Base-by-base conservation (phyloP, 495 filamentous ascomycete genomes). In the Geopyxis carbonaria region DNA sequence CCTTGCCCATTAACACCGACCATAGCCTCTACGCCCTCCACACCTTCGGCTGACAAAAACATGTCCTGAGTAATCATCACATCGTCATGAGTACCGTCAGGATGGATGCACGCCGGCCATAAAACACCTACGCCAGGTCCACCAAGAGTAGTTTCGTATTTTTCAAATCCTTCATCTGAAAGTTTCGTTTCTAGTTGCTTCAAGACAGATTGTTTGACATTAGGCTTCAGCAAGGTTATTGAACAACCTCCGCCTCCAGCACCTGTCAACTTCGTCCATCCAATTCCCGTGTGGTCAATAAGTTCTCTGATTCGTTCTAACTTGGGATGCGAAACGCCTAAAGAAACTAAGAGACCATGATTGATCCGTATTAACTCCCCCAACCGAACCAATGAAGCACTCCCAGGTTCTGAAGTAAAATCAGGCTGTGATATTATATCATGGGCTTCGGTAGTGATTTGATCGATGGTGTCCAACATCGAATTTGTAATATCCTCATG, bases 201-300 rank as follows among this genome's bases (percentile, higher is more conserved):
- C 33, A 82, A 46, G 40, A 36, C 31, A 16, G 15, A 42, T 11
- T 53, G 39, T 32, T 62, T 54, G 32, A 60, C 59, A 27, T 69
- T 64, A 0, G 84, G 81, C 42, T 75, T 80, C 27, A 95, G 64
- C 4, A 97, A 60, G 2, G 86, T 89, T 49, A 97, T 94, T 1
- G 85, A 84, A 57, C 89, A 93, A 1, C 89, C 89, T 27, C 89
- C 89, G 3, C 87, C 89, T 9, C 89, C 89, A 4, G 86, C 89
- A 40, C 89, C 89, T 1, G 89, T 97, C 33, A 97, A 68, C 55
- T 97, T 97, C 4, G 89, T 91, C 83, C 84, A 94, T 22, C 89
- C 89, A 39, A 93, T 77, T n/a, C 80, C 76, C 22, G 80, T 68
- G 43, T 80, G 72, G 47, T 94, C 87, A 34, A 94, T 80, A 13